Base-by-base conservation (phyloP, 2,329 filamentous ascomycete species). In the Ustilaginoidea virens region DNA sequence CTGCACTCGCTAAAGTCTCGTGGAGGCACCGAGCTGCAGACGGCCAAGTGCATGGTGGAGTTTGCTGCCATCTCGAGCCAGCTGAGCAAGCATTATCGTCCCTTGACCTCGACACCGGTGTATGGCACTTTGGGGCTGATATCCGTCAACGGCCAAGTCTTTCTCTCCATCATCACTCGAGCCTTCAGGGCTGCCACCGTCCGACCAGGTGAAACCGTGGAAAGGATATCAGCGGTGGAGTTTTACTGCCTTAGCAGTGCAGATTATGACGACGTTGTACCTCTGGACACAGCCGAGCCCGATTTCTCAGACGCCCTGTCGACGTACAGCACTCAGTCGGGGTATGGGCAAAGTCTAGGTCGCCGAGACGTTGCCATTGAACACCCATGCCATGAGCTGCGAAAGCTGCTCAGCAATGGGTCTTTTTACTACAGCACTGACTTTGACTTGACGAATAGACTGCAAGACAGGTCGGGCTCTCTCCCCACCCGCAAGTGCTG, bases 381-480 rank as follows among this genome's bases (percentile, higher is more conserved):
- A 45, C 85, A 94, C 52, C 90, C 90, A 5, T 96, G 87, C 52
- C 61, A 83, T 43, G 81, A 90, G 25, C 55, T 98, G 34, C 86
- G 87, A 53, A 96, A 93, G 61, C 68, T 98, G 21, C 61, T 98
- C 32, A 79, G 82, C 47, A 86, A 92, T 50, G 86, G 87, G 16
- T 92, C 80, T 17, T 98, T 98, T 49, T 98, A 96, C 52, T 98
- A 94, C 58, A 94, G 85, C 48, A 82, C 83, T n/a, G 85, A 96
- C 52, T 98, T 98, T 51, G 87, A 98, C 49, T 62, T 98, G 27
- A 98, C 90, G 4, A 86, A 92, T 52, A 71, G 90, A 40, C 58
- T 96, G 37, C 90, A 98, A 53, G 80, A 94, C 47, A 74, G 87
- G 69, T 83, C 40, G 31, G 48, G 34, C 17, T 22, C 10, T n/a